A percentile compares a stretch with the other conserved stretches of the same genome.
Evolutionary conservation across 805 yeast genomes (phyloP).

Genomic region (Priceomyces medius): DNA sequence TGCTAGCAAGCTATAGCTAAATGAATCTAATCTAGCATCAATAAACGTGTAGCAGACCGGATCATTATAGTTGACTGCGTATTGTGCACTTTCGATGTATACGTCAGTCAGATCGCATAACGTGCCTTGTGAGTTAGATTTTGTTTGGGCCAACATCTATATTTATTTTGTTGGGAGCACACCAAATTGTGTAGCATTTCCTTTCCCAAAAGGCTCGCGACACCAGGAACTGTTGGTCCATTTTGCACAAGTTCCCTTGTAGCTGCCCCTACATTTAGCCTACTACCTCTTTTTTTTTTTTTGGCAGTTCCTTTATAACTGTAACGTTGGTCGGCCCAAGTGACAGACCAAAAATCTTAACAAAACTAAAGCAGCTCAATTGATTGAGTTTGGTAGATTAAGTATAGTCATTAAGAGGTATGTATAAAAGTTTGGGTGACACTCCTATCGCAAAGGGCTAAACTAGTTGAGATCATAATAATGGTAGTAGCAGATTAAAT

Average conservation of each 20-base stretch:
- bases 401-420: neutral
- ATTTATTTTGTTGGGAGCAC: constrained; percentile 8
- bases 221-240: constrained; percentile 3
- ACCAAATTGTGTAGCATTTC: neutral
- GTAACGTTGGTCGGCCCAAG: neutral
- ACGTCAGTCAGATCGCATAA: constrained; percentile 9
- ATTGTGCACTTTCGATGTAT: no score
- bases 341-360: neutral
- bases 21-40: no score
- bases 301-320: neutral
- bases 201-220: constrained; percentile 3
- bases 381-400: neutral
- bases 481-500: no score
- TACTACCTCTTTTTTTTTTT: no score
- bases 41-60: no score
- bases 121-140: neutral
- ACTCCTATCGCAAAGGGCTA: no score
- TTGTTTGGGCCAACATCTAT: constrained; percentile 9
- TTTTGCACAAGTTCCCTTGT: neutral
- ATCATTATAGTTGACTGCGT: no score
- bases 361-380: neutral
- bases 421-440: no score
- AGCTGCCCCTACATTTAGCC: constrained; percentile 3
- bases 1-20: no score
- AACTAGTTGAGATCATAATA: no score